Conservation (phyloP, 345 rosid genomes). For the Fremontodendron californicum region DNA sequence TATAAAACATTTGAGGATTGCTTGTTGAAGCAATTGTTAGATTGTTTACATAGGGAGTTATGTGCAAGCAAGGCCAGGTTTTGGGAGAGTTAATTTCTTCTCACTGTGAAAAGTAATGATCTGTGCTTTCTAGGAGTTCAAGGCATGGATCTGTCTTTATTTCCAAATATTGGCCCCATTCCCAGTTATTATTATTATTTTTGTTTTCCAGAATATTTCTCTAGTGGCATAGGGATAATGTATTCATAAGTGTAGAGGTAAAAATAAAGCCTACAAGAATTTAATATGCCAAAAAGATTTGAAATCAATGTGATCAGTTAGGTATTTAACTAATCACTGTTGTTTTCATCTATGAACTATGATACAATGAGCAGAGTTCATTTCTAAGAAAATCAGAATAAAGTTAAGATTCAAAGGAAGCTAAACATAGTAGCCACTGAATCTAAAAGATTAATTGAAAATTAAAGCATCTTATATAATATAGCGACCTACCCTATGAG, state of each 20-base stretch:
- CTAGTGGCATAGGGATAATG: neutral
- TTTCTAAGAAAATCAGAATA: neutral
- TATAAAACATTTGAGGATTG: neutral
- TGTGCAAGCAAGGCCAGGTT: neutral
- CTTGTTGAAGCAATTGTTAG: neutral
- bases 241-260: neutral
- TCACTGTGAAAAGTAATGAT: neutral
- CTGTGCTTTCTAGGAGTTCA: neutral
- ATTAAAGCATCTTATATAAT: neutral
- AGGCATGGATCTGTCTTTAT: neutral
- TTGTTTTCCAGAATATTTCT: neutral
- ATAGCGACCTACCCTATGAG: neutral
- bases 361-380: neutral
- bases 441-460: neutral
- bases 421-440: neutral
- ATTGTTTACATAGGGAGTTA: neutral
- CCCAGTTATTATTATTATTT: neutral
- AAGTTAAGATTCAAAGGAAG: neutral
- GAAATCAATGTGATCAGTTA: neutral
- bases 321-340: neutral
- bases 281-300: neutral
- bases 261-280: neutral
- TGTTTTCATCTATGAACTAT: neutral
- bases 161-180: neutral
- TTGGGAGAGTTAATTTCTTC: neutral